Conservation (phyloP, 2,329 filamentous ascomycete species). For the Colletotrichum orchidophilum region DNA sequence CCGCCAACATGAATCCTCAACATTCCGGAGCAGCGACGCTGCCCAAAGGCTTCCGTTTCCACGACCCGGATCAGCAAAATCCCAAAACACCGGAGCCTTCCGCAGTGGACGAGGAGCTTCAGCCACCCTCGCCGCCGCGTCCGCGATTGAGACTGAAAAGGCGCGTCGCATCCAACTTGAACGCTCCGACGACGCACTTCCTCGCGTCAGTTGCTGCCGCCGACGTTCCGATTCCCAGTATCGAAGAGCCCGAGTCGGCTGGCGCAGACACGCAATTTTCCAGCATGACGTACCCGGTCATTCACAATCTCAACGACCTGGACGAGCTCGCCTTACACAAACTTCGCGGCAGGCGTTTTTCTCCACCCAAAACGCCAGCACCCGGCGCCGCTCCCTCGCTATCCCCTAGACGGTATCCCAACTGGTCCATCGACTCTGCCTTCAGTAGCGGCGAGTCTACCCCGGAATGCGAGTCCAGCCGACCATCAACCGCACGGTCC, state of each 20-base stretch:
- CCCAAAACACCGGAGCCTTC: constrained; percentile 64
- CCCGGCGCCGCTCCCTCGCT: constrained; percentile 55
- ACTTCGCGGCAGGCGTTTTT: constrained; percentile 54
- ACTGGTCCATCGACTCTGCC: constrained; percentile 67
- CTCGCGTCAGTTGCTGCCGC: constrained; percentile 73
- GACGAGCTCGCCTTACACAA: constrained; percentile 44
- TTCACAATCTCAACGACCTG: constrained; percentile 47
- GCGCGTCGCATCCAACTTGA: constrained; percentile 61
- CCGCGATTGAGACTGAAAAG: constrained; percentile 65
- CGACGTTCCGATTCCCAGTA: constrained; percentile 71
- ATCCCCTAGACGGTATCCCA: constrained; percentile 60
- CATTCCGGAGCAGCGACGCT: constrained; percentile 56
- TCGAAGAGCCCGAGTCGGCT: constrained; percentile 62
- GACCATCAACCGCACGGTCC: constrained; percentile 68
- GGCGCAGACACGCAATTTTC: constrained; percentile 55
- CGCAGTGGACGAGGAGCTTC: constrained; percentile 45
- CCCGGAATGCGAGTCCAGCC: constrained; percentile 67
- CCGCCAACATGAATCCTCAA: constrained; percentile 54
- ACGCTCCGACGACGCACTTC: constrained; percentile 71
- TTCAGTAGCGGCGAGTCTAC: constrained; percentile 68
- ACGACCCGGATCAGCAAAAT: constrained; percentile 44
- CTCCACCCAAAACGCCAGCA: constrained; percentile 68
- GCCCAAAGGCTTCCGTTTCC: constrained; percentile 52
- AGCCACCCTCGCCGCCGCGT: constrained; percentile 60
- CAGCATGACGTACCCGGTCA: constrained; percentile 44